A percentile compares a stretch with the other conserved stretches of the same genome.
Conservation (phyloP, 2,329 filamentous ascomycete species). For the Lizonia empirigonia region DNA sequence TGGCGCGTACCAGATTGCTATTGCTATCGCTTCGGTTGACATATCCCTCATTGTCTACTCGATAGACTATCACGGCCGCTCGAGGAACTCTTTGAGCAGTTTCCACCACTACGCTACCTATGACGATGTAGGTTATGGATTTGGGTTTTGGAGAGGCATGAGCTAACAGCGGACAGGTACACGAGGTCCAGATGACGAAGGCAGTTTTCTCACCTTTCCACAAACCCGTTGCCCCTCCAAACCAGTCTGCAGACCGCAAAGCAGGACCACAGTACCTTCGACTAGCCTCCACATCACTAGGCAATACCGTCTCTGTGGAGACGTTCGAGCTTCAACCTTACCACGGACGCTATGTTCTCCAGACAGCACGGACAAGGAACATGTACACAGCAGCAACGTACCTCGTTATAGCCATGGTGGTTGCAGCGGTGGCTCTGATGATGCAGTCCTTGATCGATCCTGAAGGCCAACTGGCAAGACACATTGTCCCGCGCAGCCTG, state of each 20-base stretch:
- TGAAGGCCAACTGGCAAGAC: slow-evolving; percentile 51
- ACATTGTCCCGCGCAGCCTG: slow-evolving; percentile 60
- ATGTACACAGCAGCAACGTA: slow-evolving; percentile 61
- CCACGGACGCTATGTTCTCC: slow-evolving; percentile 70
- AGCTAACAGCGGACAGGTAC: slow-evolving; percentile 32
- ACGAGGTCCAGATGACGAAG: slow-evolving; percentile 65
- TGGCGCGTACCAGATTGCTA: slow-evolving; percentile 74
- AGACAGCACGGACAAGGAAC: slow-evolving; percentile 56
- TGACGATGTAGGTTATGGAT: slow-evolving; percentile 53
- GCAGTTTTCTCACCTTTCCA: slow-evolving; percentile 54
- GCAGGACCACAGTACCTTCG: slow-evolving; percentile 66
- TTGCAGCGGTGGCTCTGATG: slow-evolving; percentile 67
- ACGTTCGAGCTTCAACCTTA: slow-evolving; percentile 69
- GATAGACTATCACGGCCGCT: slow-evolving; percentile 68
- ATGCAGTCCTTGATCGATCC: slow-evolving; percentile 65
- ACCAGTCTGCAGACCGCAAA: slow-evolving; percentile 30
- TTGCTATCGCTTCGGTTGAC: slow-evolving; percentile 82
- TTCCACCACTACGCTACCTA: slow-evolving; percentile 60
- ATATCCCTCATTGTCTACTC: slow-evolving; percentile 79
- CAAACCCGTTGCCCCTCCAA: slow-evolving; percentile 37
- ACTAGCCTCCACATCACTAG: slow-evolving; percentile 80
- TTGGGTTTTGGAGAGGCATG: background rate
- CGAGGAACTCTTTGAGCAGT: slow-evolving; percentile 52
- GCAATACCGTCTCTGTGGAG: slow-evolving; percentile 79
- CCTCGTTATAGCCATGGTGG: slow-evolving; percentile 63